Evolutionary conservation across 169 alveolate species (phyloP).

Genomic region (Theileria sp.): DNA sequence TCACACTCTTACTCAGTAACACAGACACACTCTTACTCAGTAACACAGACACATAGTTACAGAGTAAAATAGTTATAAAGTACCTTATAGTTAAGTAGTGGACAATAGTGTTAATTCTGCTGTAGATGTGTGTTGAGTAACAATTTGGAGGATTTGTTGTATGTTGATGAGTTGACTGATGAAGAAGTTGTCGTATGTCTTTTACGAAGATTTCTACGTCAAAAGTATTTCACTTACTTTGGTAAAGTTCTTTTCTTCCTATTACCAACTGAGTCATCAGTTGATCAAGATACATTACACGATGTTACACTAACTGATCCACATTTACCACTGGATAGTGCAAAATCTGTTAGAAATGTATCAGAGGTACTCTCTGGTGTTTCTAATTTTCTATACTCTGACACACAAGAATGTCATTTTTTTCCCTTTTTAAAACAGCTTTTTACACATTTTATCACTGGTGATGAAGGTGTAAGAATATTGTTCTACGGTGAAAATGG

Average conservation of each 20-base stretch:
- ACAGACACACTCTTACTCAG: no score
- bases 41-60: no score
- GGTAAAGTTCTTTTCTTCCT: slow-evolving; percentile 63
- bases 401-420: slow-evolving; percentile 30
- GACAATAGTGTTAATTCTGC: no score
- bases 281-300: no score
- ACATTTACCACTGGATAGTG: no score
- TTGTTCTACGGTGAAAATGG: slow-evolving; percentile 54
- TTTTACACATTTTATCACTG: slow-evolving; percentile 2
- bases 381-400: slow-evolving; percentile 21
- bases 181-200: slow-evolving; percentile 13
- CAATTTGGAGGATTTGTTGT: slow-evolving; percentile 31
- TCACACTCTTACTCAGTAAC: no score
- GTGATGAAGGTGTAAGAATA: neutral
- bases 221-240: slow-evolving; percentile 41
- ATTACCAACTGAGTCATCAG: no score
- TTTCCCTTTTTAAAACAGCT: slow-evolving; percentile 41
- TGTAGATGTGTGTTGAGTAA: slow-evolving; percentile 9
- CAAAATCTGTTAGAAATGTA: no score
- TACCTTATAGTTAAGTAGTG: no score
- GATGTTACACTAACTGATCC: no score
- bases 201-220: slow-evolving; percentile 18
- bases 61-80: no score
- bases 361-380: no score
- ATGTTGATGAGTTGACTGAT: slow-evolving; percentile 36